phyloP scores from a whole-genome alignment of 176 grass and related monocot species.

The Ensete ventricosum region DNA sequence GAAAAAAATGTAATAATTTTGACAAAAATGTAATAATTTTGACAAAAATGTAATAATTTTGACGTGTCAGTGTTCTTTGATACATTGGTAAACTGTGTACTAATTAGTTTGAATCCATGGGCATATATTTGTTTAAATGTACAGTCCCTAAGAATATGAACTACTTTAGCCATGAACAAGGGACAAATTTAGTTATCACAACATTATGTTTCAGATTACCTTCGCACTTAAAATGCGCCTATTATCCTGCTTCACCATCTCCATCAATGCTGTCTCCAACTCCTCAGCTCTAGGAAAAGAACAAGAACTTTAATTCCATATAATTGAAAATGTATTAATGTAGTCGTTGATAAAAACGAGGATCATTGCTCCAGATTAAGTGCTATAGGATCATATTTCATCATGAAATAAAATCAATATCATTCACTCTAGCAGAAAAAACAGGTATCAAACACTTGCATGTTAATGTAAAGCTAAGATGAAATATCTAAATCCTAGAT shows the following conservation, averaged over 20 bases:
- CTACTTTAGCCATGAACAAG: neutral
- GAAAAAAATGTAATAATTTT: too few species aligned
- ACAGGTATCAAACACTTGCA: neutral
- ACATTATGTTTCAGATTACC: conserved; percentile 22
- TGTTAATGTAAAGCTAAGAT: neutral
- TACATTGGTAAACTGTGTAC: too few species aligned
- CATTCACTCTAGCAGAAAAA: neutral
- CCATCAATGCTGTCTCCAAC: conserved; percentile 96
- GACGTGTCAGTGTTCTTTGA: too few species aligned
- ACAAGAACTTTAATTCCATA: conserved; percentile 16
- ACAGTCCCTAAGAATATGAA: neutral
- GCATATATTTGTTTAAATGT: neutral
- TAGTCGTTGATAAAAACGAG: neutral
- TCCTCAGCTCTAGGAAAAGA: conserved; percentile 72
- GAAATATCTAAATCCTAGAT: neutral
- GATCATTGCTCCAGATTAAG: neutral
- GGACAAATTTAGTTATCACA: neutral
- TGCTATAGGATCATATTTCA: neutral
- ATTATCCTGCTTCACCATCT: conserved; percentile 99
- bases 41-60: too few species aligned
- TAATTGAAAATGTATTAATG: neutral
- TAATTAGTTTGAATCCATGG: too few species aligned
- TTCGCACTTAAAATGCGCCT: conserved; percentile 92
- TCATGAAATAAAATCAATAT: neutral
- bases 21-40: too few species aligned